These are phyloP conservation scores for Ceratobasidium theobromae DNA, from an alignment of 1,284 basidiomycete species.

Conservation along the genomic window DNA sequence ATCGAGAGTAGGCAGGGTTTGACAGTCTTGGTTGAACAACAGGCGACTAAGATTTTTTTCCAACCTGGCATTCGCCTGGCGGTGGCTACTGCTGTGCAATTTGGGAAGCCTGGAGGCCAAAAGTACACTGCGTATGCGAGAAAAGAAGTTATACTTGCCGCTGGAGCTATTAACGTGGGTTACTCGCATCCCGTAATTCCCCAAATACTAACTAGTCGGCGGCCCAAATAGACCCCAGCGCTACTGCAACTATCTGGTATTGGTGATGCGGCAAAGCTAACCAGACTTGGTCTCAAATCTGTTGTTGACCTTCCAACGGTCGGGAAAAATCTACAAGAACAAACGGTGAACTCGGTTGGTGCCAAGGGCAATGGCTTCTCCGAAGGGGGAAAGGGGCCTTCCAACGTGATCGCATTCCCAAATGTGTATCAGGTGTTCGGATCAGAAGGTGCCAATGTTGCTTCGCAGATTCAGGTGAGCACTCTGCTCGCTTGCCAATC, in stretches of 20 bases:
- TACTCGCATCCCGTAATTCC: background rate
- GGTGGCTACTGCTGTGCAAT: slow-evolving; percentile 30
- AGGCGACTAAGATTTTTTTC: slow-evolving; percentile 42
- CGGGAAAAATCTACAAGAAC: slow-evolving; percentile 32
- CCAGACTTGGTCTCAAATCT: slow-evolving; percentile 6
- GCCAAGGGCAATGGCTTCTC: slow-evolving; percentile 32
- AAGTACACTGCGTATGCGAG: slow-evolving; percentile 10
- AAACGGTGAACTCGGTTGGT: slow-evolving; percentile 28
- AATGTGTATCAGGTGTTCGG: slow-evolving; percentile 48
- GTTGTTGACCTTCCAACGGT: slow-evolving; percentile 24
- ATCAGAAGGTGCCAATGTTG: background rate
- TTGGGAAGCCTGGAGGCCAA: background rate
- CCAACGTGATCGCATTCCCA: slow-evolving; percentile 51
- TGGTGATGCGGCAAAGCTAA: slow-evolving; percentile 17
- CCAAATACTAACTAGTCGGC: background rate
- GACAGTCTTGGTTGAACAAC: slow-evolving; percentile 45
- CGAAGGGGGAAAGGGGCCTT: slow-evolving; percentile 46
- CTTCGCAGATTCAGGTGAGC: slow-evolving; percentile 1
- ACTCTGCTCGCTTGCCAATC: slow-evolving; percentile 41
- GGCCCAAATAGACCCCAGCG: background rate
- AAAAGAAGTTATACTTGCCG: slow-evolving; percentile 34
- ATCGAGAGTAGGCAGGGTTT: slow-evolving; percentile 46
- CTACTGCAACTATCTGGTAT: slow-evolving; percentile 27
- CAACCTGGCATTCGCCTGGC: background rate
- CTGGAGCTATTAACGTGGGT: slow-evolving; percentile 12